These are phyloP conservation scores for Rosa hybrid DNA, from an alignment of 331 rosid species.

Conservation along the genomic window DNA sequence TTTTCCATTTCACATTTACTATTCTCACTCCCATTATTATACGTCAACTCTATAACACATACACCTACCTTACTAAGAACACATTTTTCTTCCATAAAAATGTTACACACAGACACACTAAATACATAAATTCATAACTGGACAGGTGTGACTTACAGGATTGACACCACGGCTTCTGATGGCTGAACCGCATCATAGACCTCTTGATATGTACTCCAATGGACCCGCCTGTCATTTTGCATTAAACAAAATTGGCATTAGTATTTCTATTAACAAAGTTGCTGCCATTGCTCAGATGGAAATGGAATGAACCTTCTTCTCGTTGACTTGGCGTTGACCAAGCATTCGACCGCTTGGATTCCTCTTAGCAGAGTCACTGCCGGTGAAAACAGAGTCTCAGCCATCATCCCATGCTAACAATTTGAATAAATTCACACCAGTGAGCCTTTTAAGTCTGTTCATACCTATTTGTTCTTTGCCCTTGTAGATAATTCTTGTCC, in stretches of 20 bases:
- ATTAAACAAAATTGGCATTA: background rate
- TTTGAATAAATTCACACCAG: background rate
- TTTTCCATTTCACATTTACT: too few relatives aligned
- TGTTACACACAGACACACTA: too few relatives aligned
- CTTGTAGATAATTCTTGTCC: too few relatives aligned
- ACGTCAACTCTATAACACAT: too few relatives aligned
- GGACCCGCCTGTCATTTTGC: slow-evolving; percentile 39
- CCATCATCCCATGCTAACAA: slow-evolving; percentile 1
- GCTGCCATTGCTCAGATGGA: background rate
- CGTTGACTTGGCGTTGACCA: slow-evolving; percentile 59
- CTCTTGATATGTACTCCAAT: too few relatives aligned
- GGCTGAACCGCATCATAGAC: too few relatives aligned
- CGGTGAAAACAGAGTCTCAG: slow-evolving; percentile 15
- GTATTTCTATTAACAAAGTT: background rate
- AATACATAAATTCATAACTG: too few relatives aligned
- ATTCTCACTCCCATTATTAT: too few relatives aligned
- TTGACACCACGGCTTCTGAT: too few relatives aligned
- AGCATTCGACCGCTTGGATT: slow-evolving; percentile 65
- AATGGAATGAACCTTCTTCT: slow-evolving; percentile 48
- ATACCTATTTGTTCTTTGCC: too few relatives aligned
- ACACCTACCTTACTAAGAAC: too few relatives aligned
- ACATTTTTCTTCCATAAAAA: too few relatives aligned
- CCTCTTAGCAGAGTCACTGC: slow-evolving; percentile 64
- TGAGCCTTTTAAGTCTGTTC: background rate
- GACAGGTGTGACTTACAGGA: background rate